phyloP scores from a whole-genome alignment of 169 alveolate species.

The Eimeria sp. region DNA sequence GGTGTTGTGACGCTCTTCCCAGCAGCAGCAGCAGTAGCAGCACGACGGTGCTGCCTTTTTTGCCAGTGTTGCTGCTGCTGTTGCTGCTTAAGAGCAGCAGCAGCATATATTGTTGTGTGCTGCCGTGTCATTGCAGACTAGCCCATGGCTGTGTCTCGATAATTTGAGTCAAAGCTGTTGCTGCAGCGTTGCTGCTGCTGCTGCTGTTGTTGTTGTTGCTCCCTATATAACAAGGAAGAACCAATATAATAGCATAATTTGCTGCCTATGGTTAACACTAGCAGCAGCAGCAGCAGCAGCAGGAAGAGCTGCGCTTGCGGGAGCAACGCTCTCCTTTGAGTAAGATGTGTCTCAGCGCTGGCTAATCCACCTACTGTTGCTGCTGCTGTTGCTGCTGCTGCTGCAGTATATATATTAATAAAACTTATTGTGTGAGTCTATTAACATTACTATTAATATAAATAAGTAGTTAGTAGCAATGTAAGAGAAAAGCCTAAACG shows the following conservation, averaged over 20 bases:
- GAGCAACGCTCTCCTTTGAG: background rate
- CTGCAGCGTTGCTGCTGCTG: background rate
- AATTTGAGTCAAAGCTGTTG: background rate
- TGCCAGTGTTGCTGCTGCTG: background rate
- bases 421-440: too few relatives aligned
- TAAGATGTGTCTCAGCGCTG: background rate
- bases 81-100: slow-evolving; percentile 15
- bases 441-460: too few relatives aligned
- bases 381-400: background rate
- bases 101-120: background rate
- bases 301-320: background rate
- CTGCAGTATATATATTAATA: background rate
- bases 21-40: too few relatives aligned
- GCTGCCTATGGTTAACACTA: too few relatives aligned
- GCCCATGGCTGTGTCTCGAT: background rate
- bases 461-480: too few relatives aligned
- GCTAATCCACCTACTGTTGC: too few relatives aligned
- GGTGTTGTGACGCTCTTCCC: background rate
- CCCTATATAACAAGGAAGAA: background rate
- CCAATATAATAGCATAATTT: background rate
- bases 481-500: background rate
- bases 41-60: background rate
- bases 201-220: slow-evolving; percentile 33
- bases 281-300: background rate
- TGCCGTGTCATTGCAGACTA: background rate